Evolutionary conservation across 2,329 filamentous ascomycete species (phyloP).

Genomic region (Pseudocercospora fuligena): DNA sequence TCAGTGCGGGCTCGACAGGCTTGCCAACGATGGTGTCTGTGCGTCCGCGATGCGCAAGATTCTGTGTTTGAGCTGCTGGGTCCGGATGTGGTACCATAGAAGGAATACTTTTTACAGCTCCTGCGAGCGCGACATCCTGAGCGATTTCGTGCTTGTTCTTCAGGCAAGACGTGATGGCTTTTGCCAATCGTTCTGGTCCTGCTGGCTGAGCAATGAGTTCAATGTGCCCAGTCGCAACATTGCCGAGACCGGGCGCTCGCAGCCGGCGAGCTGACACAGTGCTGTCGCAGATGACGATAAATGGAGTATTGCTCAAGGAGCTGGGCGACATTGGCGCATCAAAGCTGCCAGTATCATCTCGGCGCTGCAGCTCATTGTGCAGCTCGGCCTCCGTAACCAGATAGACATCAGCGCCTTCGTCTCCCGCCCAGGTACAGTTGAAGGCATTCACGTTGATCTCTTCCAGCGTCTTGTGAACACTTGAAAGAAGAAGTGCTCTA

Average conservation of each 20-base stretch:
- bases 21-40: constrained; percentile 17
- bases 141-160: constrained; percentile 17
- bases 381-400: constrained; percentile 33
- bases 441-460: constrained; percentile 28
- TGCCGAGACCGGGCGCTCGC: constrained; percentile 26
- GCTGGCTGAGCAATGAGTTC: constrained; percentile 36
- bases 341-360: constrained; percentile 19
- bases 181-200: constrained; percentile 31
- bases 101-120: constrained; percentile 20
- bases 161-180: constrained; percentile 31
- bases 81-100: constrained; percentile 19
- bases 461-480: constrained; percentile 27
- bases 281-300: constrained; percentile 35
- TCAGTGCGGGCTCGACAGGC: not conserved
- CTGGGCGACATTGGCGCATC: constrained; percentile 25
- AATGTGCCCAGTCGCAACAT: constrained; percentile 28
- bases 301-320: constrained; percentile 29
- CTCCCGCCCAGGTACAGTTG: constrained; percentile 27
- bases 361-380: constrained; percentile 20
- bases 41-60: constrained; percentile 16
- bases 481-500: constrained; percentile 24
- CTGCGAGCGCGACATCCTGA: constrained; percentile 16
- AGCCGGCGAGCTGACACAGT: constrained; percentile 32
- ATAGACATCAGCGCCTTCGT: constrained; percentile 28
- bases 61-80: not conserved